These are phyloP conservation scores for Neocucurbitaria cava DNA, from an alignment of 2,329 filamentous ascomycete species.

Conservation along the genomic window DNA sequence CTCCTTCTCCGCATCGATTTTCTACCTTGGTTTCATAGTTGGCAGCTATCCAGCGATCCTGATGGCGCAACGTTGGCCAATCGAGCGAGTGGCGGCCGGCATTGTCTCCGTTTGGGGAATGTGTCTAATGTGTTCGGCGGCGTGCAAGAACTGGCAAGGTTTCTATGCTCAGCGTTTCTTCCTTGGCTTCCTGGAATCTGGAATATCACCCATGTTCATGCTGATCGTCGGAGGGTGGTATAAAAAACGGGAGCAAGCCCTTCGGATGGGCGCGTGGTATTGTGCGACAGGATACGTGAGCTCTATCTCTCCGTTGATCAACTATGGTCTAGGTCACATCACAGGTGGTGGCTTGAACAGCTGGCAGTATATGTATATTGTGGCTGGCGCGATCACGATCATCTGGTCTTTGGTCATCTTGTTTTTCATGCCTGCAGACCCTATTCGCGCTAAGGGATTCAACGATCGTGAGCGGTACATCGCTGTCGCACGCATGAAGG, in stretches of 20 bases:
- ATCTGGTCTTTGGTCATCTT: conserved; percentile 41
- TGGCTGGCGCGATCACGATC: conserved; percentile 37
- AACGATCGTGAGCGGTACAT: conserved; percentile 48
- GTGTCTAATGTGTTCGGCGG: conserved; percentile 55
- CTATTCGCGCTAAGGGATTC: conserved; percentile 48
- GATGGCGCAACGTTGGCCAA: conserved; percentile 56
- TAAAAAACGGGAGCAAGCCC: conserved; percentile 64
- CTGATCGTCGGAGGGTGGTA: conserved; percentile 65
- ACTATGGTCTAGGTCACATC: conserved; percentile 43
- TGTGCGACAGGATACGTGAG: conserved; percentile 57
- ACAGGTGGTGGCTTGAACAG: conserved; percentile 23
- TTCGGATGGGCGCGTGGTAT: conserved; percentile 70
- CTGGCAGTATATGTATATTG: conserved; percentile 44
- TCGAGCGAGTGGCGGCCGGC: conserved; percentile 54
- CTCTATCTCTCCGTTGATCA: conserved; percentile 35
- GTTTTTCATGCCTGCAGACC: conserved; percentile 52
- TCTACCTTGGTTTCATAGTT: conserved; percentile 58
- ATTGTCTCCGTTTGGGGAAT: conserved; percentile 55
- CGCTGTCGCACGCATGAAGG: conserved; percentile 72
- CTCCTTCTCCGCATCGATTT: conserved; percentile 53
- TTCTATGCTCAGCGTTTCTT: conserved; percentile 60
- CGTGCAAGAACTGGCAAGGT: conserved; percentile 58
- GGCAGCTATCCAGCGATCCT: conserved; percentile 56
- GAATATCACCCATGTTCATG: conserved; percentile 62
- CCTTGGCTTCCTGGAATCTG: conserved; percentile 62